Evolutionary conservation across 495 filamentous ascomycete genomes (phyloP).

Genomic region (Bacidia rubella): DNA sequence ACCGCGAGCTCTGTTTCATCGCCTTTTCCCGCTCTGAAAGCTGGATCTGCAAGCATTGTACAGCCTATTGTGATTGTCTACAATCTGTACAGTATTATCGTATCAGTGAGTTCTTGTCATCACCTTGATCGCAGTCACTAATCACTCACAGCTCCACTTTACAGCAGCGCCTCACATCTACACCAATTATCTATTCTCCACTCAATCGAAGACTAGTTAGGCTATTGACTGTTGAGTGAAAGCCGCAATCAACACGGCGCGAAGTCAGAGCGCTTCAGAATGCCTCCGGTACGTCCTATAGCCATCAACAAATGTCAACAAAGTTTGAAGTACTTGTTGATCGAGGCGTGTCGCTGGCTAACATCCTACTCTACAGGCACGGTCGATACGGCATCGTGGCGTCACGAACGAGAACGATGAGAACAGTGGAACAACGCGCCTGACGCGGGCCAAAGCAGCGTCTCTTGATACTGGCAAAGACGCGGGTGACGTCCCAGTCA

Average conservation of each 20-base stretch:
- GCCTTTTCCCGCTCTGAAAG: background rate
- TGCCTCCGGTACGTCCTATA: background rate
- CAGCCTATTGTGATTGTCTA: background rate
- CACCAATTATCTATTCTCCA: background rate
- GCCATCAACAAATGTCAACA: background rate
- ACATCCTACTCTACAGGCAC: too few relatives aligned
- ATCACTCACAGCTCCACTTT: background rate
- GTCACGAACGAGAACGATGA: slow-evolving; percentile 90
- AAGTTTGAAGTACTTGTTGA: too few relatives aligned
- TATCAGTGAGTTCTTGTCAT: background rate
- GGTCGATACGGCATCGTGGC: slow-evolving; percentile 47
- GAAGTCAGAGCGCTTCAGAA: background rate
- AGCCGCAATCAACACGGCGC: too few relatives aligned
- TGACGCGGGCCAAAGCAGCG: slow-evolving; percentile 87
- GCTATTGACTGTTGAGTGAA: too few relatives aligned
- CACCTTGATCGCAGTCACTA: background rate
- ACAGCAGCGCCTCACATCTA: background rate
- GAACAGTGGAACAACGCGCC: slow-evolving; percentile 61
- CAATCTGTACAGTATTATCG: background rate
- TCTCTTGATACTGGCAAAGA: slow-evolving; percentile 45
- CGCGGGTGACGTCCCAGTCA: slow-evolving; percentile 37
- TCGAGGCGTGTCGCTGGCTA: too few relatives aligned
- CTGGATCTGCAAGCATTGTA: background rate
- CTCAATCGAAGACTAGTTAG: too few relatives aligned
- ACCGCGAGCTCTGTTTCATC: background rate